Base-by-base conservation (phyloP, 495 filamentous ascomycete species). In the Trichoderma virens region DNA sequence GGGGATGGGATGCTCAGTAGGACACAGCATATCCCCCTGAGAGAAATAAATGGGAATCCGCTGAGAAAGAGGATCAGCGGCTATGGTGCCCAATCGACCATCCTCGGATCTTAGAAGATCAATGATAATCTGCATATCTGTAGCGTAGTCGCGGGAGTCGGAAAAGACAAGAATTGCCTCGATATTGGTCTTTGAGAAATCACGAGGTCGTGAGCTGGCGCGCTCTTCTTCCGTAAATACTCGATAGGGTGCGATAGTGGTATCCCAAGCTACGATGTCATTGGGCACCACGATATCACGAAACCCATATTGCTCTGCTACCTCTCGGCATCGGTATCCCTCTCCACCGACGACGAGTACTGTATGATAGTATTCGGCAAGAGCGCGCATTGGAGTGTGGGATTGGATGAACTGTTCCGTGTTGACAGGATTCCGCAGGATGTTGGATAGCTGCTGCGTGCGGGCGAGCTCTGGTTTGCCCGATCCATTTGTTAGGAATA, bases 121-220 rank as follows among this genome's bases (percentile, higher is more conserved):
- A 67, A 94, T 85, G 73, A 93, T 92, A 72, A 94, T 88, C 73
- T 93, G 90, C 71, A 89, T 82, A 72, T 94, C 90, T 34, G 89
- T 90, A 31, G 87, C 88, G 77, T 92, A 93, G 77, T 94, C 90
- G 65, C 89, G 85, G 20, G 87, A 89, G 77, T 93, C 90, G 64
- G 86, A 88, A 76, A 93, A 92, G 67, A 92, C 87, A 67, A 93
- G 80, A 74, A 93, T 89, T 65, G 89, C 89, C 31, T 93, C 87
- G 71, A 93, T 92, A 74, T 92, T 89, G 71, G 79, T 74, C 78
- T 84, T 80, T 62, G 70, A 74, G 74, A 89, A 89, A 73, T 89
- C 85, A 9, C 83, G 79, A 13, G 86, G 86, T 9, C 79, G 77
- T 3, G 85, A 84, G 11, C 81, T 81, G 8, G 79, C 81, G 16